These are phyloP conservation scores for Thelephora aurantiotincta DNA, from an alignment of 768 basidiomycete species.

Conservation along the genomic window DNA sequence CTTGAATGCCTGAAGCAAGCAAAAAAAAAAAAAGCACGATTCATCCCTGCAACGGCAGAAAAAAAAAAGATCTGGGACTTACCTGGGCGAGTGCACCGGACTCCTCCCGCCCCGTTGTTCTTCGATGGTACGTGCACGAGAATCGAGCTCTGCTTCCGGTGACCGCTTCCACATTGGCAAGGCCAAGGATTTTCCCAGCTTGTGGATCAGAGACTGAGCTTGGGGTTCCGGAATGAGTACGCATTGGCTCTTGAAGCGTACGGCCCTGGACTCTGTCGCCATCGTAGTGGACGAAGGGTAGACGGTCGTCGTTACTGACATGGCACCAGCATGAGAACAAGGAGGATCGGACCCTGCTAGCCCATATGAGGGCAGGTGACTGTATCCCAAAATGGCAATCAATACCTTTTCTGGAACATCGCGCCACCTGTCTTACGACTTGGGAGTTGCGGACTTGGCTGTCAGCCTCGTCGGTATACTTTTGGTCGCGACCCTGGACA, in stretches of 20 bases:
- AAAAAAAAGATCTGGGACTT: conserved; percentile 32
- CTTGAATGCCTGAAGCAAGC: neutral
- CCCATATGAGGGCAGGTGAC: no score
- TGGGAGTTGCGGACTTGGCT: no score
- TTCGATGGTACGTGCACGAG: neutral
- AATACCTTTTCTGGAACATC: no score
- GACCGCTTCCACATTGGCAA: conserved; percentile 52
- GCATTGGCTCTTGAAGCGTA: conserved; percentile 63
- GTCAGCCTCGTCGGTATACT: no score
- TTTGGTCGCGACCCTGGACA: no score
- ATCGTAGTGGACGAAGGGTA: neutral
- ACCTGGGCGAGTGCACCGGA: neutral
- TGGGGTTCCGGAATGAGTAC: conserved; percentile 54
- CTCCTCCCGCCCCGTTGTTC: neutral
- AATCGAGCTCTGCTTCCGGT: conserved; percentile 9
- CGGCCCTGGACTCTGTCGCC: conserved; percentile 16
- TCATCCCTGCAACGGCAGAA: conserved; percentile 49
- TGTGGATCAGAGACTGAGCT: conserved; percentile 27
- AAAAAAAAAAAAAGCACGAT: conserved; percentile 11
- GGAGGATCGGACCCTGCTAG: no score
- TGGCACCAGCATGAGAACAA: no score
- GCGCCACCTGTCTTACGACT: no score
- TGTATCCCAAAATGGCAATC: no score
- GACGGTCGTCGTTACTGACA: neutral
- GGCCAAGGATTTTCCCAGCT: conserved; percentile 50